These are phyloP conservation scores for Senna tora DNA, from an alignment of 306 rosid species.

Conservation along the genomic window DNA sequence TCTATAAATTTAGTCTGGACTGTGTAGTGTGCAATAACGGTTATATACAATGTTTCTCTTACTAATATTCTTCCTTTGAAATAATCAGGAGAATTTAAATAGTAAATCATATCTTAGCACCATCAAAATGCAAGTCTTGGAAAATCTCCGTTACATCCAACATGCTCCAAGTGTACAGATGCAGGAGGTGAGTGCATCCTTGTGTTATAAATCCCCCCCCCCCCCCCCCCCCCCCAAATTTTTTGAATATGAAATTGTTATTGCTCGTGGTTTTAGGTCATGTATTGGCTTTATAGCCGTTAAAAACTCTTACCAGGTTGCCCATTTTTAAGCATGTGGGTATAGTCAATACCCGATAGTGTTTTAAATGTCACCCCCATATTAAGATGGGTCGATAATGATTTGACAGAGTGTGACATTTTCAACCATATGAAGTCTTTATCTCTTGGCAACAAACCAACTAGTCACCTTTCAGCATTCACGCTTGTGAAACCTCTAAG, in stretches of 20 bases:
- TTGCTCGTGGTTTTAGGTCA: constrained; percentile 11
- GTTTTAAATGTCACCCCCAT: neutral
- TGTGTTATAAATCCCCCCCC: constrained; percentile 8
- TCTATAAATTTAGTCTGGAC: constrained; percentile 12
- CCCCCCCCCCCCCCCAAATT: neutral
- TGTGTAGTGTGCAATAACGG: constrained; percentile 21
- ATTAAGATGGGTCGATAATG: neutral
- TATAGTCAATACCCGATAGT: too few relatives aligned
- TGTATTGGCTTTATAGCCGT: neutral
- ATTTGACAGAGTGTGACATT: neutral
- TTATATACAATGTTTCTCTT: constrained; percentile 24
- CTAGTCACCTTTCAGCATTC: neutral
- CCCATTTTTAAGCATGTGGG: neutral
- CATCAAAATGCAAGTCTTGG: constrained; percentile 89
- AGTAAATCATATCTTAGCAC: constrained; percentile 90
- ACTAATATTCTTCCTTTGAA: constrained; percentile 26
- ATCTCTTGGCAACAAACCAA: neutral
- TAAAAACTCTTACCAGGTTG: too few relatives aligned
- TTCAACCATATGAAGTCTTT: constrained; percentile 8
- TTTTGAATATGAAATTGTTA: neutral
- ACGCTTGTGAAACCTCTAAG: constrained; percentile 12
- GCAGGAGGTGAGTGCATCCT: constrained; percentile 83
- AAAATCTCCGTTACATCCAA: constrained; percentile 90
- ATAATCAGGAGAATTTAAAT: constrained; percentile 83
- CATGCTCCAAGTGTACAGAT: constrained; percentile 96